phyloP scores from a whole-genome alignment of 2,329 filamentous ascomycete species.

The Aspergillus caelatus region DNA sequence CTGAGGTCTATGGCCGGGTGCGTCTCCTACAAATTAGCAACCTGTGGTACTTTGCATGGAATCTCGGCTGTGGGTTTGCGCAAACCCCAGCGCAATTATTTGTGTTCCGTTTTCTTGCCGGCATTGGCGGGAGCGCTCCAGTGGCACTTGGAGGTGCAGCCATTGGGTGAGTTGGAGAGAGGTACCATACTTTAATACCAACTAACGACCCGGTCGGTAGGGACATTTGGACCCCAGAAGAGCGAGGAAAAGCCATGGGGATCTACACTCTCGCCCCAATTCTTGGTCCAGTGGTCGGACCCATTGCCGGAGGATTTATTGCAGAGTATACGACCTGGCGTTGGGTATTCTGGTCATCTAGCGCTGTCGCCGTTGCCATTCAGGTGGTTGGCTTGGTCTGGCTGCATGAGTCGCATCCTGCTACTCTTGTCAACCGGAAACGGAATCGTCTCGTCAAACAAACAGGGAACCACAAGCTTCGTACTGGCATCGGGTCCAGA shows the following conservation, averaged over 20 bases:
- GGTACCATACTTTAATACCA: background rate
- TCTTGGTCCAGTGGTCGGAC: conserved; percentile 66
- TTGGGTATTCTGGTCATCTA: conserved; percentile 71
- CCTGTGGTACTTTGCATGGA: conserved; percentile 18
- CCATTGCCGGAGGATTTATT: conserved; percentile 67
- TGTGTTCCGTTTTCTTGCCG: conserved; percentile 60
- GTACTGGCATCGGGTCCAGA: conserved; percentile 33
- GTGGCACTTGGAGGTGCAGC: conserved; percentile 34
- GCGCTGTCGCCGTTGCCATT: conserved; percentile 62
- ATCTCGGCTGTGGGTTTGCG: conserved; percentile 38
- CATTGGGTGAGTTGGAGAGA: conserved; percentile 43
- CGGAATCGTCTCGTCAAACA: conserved; percentile 50
- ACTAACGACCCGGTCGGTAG: conserved; percentile 27
- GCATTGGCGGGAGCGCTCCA: conserved; percentile 58
- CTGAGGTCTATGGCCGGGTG: conserved; percentile 19
- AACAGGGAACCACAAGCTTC: conserved; percentile 36
- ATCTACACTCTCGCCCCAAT: conserved; percentile 66
- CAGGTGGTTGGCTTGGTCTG: conserved; percentile 64
- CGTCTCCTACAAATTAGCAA: conserved; percentile 18
- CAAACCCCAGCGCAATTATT: conserved; percentile 37
- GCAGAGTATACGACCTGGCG: conserved; percentile 58
- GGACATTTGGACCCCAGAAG: conserved; percentile 63
- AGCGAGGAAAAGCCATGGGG: conserved; percentile 64
- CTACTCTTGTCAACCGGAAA: conserved; percentile 61
- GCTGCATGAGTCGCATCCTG: conserved; percentile 66